These are phyloP conservation scores for Gracilariopsis chorda DNA, from an alignment of 23 red algal species.

Conservation along the genomic window DNA sequence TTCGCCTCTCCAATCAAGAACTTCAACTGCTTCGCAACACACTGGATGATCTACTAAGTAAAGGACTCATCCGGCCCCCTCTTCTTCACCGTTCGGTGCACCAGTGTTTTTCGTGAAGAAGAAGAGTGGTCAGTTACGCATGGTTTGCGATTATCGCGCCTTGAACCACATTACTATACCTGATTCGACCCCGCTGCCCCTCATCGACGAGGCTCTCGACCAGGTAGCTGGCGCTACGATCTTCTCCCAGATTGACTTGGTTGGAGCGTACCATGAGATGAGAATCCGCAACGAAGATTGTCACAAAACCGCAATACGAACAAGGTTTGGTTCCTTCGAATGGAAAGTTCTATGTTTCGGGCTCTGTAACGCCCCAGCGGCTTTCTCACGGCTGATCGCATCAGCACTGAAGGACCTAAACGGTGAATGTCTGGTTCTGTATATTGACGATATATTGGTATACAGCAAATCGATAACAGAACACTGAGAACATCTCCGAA, in stretches of 20 bases:
- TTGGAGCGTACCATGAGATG: conserved; percentile 24
- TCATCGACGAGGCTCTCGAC: background rate
- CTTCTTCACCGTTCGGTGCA: background rate
- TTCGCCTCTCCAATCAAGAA: background rate
- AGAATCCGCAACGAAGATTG: background rate
- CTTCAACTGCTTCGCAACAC: background rate
- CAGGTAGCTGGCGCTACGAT: background rate
- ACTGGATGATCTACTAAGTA: background rate
- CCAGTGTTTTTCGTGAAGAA: background rate
- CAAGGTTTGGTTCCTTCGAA: conserved; percentile 9
- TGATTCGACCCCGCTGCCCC: background rate
- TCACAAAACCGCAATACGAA: conserved; percentile 2
- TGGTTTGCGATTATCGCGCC: conserved; percentile 2
- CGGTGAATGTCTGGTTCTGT: conserved; percentile 1
- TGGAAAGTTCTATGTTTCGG: conserved; percentile 8
- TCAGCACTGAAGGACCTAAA: background rate
- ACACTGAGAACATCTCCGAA: background rate
- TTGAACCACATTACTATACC: background rate
- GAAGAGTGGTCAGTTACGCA: background rate
- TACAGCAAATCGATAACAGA: background rate
- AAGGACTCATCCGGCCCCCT: background rate
- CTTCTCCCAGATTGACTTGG: conserved; percentile 2
- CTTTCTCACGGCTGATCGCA: background rate
- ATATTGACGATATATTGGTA: background rate
- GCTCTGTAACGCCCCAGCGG: background rate